These are phyloP conservation scores for Scenedesmus sp. DNA, from an alignment of 163 green algal species.

Conservation along the genomic window DNA sequence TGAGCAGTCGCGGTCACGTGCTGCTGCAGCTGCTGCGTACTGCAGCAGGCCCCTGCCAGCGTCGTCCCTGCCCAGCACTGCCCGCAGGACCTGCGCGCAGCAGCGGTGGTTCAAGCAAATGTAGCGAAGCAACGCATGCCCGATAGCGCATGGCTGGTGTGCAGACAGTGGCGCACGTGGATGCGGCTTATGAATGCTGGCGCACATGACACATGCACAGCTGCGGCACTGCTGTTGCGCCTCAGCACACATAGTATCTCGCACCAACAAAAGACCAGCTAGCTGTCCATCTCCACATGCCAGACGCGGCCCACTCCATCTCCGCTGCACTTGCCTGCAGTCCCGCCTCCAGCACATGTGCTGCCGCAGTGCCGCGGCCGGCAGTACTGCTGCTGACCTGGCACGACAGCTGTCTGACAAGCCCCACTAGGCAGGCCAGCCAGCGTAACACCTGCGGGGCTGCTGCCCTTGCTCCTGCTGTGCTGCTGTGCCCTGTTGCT, in stretches of 20 bases:
- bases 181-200: no score
- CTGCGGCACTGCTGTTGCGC: no score
- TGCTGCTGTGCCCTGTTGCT: background rate
- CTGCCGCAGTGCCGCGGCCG: background rate
- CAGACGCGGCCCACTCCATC: background rate
- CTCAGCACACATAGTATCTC: background rate
- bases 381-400: background rate
- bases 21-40: constrained; percentile 2
- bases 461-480: constrained; percentile 13
- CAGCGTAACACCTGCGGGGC: background rate
- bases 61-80: constrained; percentile 7
- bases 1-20: background rate
- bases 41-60: constrained; percentile 14
- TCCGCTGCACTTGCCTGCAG: background rate
- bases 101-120: background rate
- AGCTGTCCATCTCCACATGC: background rate
- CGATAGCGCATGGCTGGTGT: background rate
- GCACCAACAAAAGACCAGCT: background rate
- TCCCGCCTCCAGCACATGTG: constrained; percentile 30
- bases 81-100: constrained; percentile 20
- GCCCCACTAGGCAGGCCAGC: background rate
- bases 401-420: background rate
- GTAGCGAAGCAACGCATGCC: no score
- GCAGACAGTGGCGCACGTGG: background rate
- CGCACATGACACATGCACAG: no score